Conservation (phyloP, 371 early-diverging fungal species). For the Entomophthora muscae region DNA sequence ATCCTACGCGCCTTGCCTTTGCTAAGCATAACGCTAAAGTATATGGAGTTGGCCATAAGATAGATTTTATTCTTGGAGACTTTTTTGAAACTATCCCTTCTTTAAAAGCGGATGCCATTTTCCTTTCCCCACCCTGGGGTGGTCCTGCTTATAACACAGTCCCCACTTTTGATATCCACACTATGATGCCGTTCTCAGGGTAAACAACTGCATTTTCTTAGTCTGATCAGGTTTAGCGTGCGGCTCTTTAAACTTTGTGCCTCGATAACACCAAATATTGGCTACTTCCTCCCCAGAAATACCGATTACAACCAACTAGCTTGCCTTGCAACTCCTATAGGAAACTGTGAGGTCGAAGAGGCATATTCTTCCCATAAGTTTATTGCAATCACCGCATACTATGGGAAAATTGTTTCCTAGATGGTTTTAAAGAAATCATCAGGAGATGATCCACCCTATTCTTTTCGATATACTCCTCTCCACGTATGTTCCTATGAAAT, state of each 20-base stretch:
- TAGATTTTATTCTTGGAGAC: conserved; percentile 78
- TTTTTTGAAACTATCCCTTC: conserved; percentile 47
- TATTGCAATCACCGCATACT: conserved; percentile 51
- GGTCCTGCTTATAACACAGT: conserved; percentile 20
- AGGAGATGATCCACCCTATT: no score
- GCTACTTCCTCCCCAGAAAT: conserved; percentile 73
- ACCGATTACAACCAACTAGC: conserved; percentile 32
- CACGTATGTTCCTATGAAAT: no score
- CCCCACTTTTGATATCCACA: conserved; percentile 36
- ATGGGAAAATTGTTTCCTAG: conserved; percentile 23
- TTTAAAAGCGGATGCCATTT: conserved; percentile 65
- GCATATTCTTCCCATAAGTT: conserved; percentile 33
- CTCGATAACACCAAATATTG: conserved; percentile 50
- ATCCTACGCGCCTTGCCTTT: conserved; percentile 55
- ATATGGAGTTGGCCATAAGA: conserved; percentile 80
- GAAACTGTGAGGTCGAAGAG: conserved; percentile 51
- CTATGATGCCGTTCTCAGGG: conserved; percentile 61
- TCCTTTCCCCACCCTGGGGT: conserved; percentile 93
- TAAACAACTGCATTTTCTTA: conserved; percentile 15
- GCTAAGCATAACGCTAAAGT: conserved; percentile 73
- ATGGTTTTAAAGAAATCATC: no score
- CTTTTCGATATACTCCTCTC: no score
- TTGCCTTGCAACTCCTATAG: conserved; percentile 26
- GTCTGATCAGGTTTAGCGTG: conserved; percentile 16
- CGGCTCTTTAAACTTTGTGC: conserved; percentile 39